A percentile compares a stretch with the other conserved stretches of the same genome.
phyloP scores from a whole-genome alignment of 371 early-diverging fungal species.

The Parasitella parasitica region DNA sequence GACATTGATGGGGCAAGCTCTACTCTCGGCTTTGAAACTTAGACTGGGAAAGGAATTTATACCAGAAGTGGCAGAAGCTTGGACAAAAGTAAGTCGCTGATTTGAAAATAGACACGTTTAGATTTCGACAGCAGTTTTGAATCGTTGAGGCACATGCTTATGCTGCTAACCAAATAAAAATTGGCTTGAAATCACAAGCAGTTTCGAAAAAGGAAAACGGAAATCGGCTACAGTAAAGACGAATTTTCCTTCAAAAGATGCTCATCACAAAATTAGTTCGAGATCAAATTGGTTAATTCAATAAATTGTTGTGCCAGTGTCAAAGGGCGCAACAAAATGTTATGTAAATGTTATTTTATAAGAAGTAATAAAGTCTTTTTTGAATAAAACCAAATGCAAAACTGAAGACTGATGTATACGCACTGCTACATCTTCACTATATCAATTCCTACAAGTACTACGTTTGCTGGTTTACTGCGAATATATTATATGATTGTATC shows the following conservation, averaged over 20 bases:
- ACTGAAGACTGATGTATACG: too few relatives aligned
- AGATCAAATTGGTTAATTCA: conserved; percentile 12
- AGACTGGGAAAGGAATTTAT: conserved; percentile 39
- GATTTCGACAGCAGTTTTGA: background rate
- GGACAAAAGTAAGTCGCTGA: conserved; percentile 30
- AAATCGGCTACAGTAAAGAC: background rate
- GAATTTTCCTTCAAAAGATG: background rate
- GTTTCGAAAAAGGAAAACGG: conserved; percentile 32
- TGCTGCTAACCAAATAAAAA: conserved; percentile 37
- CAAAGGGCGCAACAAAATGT: too few relatives aligned
- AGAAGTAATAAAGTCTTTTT: too few relatives aligned
- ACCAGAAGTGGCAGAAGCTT: conserved; percentile 38
- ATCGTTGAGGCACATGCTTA: conserved; percentile 32
- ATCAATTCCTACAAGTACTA: too few relatives aligned
- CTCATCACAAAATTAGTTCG: background rate
- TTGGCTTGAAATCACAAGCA: conserved; percentile 36
- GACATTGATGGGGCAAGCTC: conserved; percentile 38
- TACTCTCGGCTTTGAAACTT: conserved; percentile 31
- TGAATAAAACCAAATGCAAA: too few relatives aligned
- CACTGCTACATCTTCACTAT: too few relatives aligned
- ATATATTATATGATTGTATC: too few relatives aligned
- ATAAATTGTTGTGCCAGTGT: conserved; percentile 7
- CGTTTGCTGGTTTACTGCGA: too few relatives aligned
- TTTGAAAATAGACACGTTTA: background rate
- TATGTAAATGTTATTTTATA: too few relatives aligned